Base-by-base conservation (phyloP, 2,329 filamentous ascomycete genomes). In the Talaromyces sp. region DNA sequence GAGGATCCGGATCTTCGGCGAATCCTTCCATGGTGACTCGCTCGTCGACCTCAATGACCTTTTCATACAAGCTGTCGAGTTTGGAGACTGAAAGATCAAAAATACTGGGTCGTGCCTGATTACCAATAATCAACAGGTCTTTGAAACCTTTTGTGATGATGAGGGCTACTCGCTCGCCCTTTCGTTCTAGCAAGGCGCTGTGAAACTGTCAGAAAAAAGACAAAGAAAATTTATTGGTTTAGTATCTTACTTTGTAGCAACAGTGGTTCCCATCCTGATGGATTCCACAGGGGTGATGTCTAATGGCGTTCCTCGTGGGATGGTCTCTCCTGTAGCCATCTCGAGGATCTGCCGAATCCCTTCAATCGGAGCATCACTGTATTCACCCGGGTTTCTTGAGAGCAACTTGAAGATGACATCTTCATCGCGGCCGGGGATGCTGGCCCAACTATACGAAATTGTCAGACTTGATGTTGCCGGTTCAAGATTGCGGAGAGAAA, bases 231-330 rank as follows among this genome's bases (percentile, higher is more conserved):
- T 9, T 49, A 2, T 14, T 55, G 5, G 14, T n/a, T n/a, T n/a
- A n/a, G 17, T 1, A 60, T 49, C 60, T 46, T 50, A 63, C 61
- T 96, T 96, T 1, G 91, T 96, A 8, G 91, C 91, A 13, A 96
- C 91, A 0, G 91, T 96, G 3, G 91, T 96, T 50, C 91, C 91
- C 91, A 96, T 96, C 58, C 91, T 87, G 71, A 96, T 95, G 2
- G 60, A 65, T 14, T 65, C 65, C 6, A 67, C 58, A 14, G 54
- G 51, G 13, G 54, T 51, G 59, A 66, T 61, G 55, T 63, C 59
- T 26, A 68, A 55, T 31, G 61, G 63, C 9, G 56, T 60, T 21
- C 63, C 57, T 31, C 67, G 62, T 1, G 67, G 62, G 27, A 65
- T 60, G 21, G 63, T 54, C 32, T 57, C 31, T 10, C 65, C 64